Evolutionary conservation across 805 yeast genomes (phyloP).

Genomic region (Myxozyma vanderwaltii): DNA sequence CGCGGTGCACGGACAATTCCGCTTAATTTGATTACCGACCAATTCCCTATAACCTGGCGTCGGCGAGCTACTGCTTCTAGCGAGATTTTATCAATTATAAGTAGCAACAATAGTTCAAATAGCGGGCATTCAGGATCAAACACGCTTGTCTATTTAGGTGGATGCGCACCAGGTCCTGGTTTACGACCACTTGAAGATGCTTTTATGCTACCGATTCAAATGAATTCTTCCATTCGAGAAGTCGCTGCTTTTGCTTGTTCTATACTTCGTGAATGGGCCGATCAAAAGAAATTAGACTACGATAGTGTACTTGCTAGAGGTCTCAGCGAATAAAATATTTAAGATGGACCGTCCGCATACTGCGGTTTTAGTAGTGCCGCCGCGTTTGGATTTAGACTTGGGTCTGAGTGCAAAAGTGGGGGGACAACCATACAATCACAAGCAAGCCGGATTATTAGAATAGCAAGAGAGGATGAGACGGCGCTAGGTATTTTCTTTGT

Average conservation of each 20-base stretch:
- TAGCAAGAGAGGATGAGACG: too few species aligned
- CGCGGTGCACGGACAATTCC: constrained; percentile 26
- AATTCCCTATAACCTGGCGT: constrained; percentile 34
- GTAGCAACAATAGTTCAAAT: not conserved
- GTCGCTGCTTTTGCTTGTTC: constrained; percentile 46
- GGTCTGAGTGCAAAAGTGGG: not conserved
- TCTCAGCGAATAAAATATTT: not conserved
- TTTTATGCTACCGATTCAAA: constrained; percentile 45
- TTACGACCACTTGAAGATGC: constrained; percentile 42
- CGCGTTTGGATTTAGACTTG: not conserved
- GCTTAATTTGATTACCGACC: constrained; percentile 13
- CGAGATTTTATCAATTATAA: not conserved
- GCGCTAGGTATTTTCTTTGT: too few species aligned
- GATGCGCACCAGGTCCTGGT: constrained; percentile 27
- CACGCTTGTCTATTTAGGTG: constrained; percentile 15
- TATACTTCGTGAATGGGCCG: constrained; percentile 45
- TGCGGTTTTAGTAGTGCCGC: too few species aligned
- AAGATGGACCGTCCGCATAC: too few species aligned
- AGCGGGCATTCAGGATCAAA: not conserved
- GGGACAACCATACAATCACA: too few species aligned
- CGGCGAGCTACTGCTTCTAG: not conserved
- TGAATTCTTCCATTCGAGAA: constrained; percentile 45
- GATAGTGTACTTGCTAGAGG: constrained; percentile 54
- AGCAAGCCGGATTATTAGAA: too few species aligned
- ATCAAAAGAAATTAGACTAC: constrained; percentile 14